These are phyloP conservation scores for Cyclotella sp. DNA, from an alignment of 108 stramenopile genomes.

Conservation along the genomic window DNA sequence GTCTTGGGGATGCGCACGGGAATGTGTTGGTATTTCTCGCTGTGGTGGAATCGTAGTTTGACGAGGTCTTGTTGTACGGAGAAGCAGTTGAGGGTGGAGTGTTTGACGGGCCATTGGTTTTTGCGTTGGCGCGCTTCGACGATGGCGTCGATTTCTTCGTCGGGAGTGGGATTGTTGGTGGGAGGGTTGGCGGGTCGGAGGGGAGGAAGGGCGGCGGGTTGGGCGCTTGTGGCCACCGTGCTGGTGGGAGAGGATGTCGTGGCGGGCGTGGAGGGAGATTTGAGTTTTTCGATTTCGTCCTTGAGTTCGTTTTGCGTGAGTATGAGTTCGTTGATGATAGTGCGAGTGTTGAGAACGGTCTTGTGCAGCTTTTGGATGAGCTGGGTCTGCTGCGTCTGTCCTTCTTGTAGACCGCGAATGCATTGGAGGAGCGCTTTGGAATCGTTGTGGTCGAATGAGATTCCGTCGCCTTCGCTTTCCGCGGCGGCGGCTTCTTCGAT, in stretches of 20 bases:
- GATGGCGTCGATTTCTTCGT: slow-evolving; percentile 36
- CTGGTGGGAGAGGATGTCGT: not conserved
- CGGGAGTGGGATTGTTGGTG: slow-evolving; percentile 10
- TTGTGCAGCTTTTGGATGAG: slow-evolving; percentile 38
- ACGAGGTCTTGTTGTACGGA: slow-evolving; percentile 29
- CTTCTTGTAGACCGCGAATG: slow-evolving; percentile 26
- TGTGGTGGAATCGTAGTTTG: slow-evolving; percentile 32
- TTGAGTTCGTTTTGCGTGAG: slow-evolving; percentile 35
- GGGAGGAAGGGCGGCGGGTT: not conserved
- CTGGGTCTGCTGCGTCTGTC: slow-evolving; percentile 26
- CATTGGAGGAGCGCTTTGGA: slow-evolving; percentile 3
- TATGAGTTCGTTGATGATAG: slow-evolving; percentile 37
- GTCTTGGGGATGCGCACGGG: slow-evolving; percentile 32
- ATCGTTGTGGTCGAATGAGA: not conserved
- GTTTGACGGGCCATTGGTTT: slow-evolving; percentile 29
- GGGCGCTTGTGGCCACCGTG: not conserved
- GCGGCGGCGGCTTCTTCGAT: not conserved
- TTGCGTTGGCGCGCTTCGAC: slow-evolving; percentile 17
- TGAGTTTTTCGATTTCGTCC: slow-evolving; percentile 27
- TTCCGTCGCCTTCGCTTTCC: not conserved
- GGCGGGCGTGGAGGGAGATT: not conserved
- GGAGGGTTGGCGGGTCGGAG: not conserved
- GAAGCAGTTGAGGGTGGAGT: slow-evolving; percentile 27
- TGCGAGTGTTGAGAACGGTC: slow-evolving; percentile 25
- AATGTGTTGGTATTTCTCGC: slow-evolving; percentile 23